Conservation (phyloP, 495 filamentous ascomycete species). For the Monascus purpureus region DNA sequence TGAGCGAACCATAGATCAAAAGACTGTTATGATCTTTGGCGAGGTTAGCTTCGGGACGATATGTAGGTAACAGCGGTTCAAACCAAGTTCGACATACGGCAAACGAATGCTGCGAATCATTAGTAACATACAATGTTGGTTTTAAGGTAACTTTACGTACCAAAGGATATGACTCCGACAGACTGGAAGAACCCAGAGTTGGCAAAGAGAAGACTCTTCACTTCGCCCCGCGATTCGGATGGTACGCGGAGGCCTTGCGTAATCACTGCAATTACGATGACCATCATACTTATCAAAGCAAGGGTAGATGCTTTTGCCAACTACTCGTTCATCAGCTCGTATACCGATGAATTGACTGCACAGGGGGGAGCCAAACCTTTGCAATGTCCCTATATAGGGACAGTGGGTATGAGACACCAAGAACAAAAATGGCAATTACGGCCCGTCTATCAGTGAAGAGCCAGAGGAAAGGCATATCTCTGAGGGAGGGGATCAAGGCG, state of each 20-base stretch:
- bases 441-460: slow-evolving; percentile 66
- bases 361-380: slow-evolving; percentile 43
- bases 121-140: slow-evolving; percentile 12
- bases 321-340: slow-evolving; percentile 32
- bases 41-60: slow-evolving; percentile 5
- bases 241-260: slow-evolving; percentile 69
- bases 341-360: not conserved
- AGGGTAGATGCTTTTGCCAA: slow-evolving; percentile 88
- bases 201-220: slow-evolving; percentile 52
- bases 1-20: slow-evolving; percentile 90
- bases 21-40: slow-evolving; percentile 78
- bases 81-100: slow-evolving; percentile 38
- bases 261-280: slow-evolving; percentile 82
- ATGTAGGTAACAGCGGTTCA: not conserved
- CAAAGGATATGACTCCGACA: slow-evolving; percentile 94
- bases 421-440: slow-evolving; percentile 71
- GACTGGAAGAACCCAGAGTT: slow-evolving; percentile 86
- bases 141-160: slow-evolving; percentile 31
- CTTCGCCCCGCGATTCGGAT: slow-evolving; percentile 48
- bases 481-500: slow-evolving; percentile 66
- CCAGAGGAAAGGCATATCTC: slow-evolving; percentile 60
- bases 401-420: slow-evolving; percentile 82
- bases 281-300: slow-evolving; percentile 77
- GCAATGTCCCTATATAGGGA: slow-evolving; percentile 93
- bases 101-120: slow-evolving; percentile 60